Conservation (phyloP, 2,329 filamentous ascomycete species). For the Xylariaceae sp. region DNA sequence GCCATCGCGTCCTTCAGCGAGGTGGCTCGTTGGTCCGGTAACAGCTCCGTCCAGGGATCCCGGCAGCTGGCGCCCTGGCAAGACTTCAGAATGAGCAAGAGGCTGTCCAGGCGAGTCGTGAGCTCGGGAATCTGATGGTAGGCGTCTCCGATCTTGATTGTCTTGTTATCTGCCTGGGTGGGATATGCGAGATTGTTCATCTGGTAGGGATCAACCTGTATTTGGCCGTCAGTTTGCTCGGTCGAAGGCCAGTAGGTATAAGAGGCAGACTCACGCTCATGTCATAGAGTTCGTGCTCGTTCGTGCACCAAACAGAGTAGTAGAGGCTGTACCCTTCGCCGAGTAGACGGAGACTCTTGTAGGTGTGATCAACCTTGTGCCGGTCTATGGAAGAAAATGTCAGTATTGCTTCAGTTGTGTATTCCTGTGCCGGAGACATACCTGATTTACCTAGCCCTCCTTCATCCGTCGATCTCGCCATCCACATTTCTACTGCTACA, state of each 20-base stretch:
- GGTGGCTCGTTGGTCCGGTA: constrained; percentile 47
- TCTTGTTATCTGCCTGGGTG: no score
- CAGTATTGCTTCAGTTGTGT: constrained; percentile 48
- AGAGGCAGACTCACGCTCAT: constrained; percentile 46
- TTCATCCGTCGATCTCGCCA: no score
- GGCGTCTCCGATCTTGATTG: no score
- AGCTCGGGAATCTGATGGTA: constrained; percentile 35
- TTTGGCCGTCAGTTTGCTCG: background rate
- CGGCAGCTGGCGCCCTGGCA: constrained; percentile 58
- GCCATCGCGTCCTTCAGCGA: constrained; percentile 56
- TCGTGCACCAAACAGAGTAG: constrained; percentile 69
- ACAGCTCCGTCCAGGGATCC: constrained; percentile 59
- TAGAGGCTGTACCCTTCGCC: constrained; percentile 51
- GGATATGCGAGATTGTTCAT: constrained; percentile 45
- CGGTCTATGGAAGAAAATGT: background rate
- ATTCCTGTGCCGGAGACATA: constrained; percentile 30
- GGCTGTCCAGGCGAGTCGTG: constrained; percentile 56
- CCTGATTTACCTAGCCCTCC: constrained; percentile 46
- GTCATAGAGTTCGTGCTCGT: constrained; percentile 68
- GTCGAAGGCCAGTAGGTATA: background rate
- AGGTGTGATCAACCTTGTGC: constrained; percentile 46
- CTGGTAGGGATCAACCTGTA: constrained; percentile 55
- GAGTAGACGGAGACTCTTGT: constrained; percentile 52
- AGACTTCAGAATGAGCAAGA: constrained; percentile 63
- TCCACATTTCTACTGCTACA: background rate